Evolutionary conservation across 352 stramenopile genomes (phyloP).

Genomic region (Globisporangium perplexum): DNA sequence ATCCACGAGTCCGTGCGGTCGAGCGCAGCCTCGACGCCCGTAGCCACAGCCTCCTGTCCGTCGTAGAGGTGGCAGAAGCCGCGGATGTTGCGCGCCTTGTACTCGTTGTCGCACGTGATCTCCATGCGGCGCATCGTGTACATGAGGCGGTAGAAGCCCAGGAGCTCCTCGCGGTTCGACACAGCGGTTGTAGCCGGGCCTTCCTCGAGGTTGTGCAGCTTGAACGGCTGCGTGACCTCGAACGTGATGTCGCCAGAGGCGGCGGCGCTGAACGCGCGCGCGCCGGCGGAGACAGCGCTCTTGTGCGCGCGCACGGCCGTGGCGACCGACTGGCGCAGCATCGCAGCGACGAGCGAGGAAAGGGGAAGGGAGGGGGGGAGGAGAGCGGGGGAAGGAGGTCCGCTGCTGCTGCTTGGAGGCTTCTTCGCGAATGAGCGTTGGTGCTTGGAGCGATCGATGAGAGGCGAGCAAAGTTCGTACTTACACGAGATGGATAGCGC

Average conservation of each 20-base stretch:
- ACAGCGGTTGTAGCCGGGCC: slow-evolving; percentile 54
- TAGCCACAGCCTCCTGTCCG: slow-evolving; percentile 98
- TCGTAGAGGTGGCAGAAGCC: slow-evolving; percentile 99
- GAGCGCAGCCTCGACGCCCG: slow-evolving; percentile 95
- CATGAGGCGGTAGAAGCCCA: slow-evolving; percentile 98
- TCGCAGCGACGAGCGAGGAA: too few relatives aligned
- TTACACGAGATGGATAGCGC: background rate
- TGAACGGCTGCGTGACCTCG: slow-evolving; percentile 61
- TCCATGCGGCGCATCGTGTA: slow-evolving; percentile 99
- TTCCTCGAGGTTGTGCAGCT: slow-evolving; percentile 77
- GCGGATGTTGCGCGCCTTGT: slow-evolving; percentile 98
- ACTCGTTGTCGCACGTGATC: slow-evolving; percentile 99
- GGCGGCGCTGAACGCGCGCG: slow-evolving; percentile 60
- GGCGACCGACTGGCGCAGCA: slow-evolving; percentile 56
- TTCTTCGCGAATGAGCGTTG: background rate
- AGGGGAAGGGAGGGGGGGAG: background rate
- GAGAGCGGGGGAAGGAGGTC: background rate
- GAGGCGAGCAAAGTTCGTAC: background rate
- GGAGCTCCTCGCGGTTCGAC: slow-evolving; percentile 95
- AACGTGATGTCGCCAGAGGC: slow-evolving; percentile 54
- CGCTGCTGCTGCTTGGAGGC: background rate
- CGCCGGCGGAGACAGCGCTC: slow-evolving; percentile 10
- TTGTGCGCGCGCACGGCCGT: slow-evolving; percentile 28
- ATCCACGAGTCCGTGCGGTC: slow-evolving; percentile 97
- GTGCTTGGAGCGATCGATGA: background rate